These are phyloP conservation scores for Aspergillus affinis DNA, from an alignment of 495 filamentous ascomycete species.

Conservation along the genomic window DNA sequence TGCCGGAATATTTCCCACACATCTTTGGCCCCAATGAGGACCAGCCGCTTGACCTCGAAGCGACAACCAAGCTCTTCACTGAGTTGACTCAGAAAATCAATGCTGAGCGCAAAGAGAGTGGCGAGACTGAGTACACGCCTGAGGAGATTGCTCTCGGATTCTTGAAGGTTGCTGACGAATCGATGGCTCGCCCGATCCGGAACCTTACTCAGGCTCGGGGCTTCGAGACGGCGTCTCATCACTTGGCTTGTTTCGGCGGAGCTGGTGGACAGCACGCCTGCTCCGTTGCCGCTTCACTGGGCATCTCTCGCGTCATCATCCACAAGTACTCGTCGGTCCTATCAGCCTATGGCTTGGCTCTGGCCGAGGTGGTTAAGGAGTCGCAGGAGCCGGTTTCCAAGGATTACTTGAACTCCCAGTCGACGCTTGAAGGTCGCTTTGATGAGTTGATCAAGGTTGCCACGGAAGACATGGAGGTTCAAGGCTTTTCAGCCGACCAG, in stretches of 20 bases:
- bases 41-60: slow-evolving; percentile 76
- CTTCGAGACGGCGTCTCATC: slow-evolving; percentile 49
- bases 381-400: slow-evolving; percentile 49
- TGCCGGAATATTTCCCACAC: slow-evolving; percentile 95
- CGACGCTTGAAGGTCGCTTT: slow-evolving; percentile 34
- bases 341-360: slow-evolving; percentile 53
- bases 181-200: slow-evolving; percentile 56
- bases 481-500: slow-evolving; percentile 41
- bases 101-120: slow-evolving; percentile 51
- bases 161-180: slow-evolving; percentile 54
- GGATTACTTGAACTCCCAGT: slow-evolving; percentile 34
- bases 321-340: slow-evolving; percentile 54
- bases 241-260: slow-evolving; percentile 55
- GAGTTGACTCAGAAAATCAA: slow-evolving; percentile 81
- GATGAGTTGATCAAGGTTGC: slow-evolving; percentile 31
- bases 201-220: slow-evolving; percentile 53
- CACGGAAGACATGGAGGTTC: slow-evolving; percentile 37
- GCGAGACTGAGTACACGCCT: slow-evolving; percentile 66
- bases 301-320: slow-evolving; percentile 53
- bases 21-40: slow-evolving; percentile 94
- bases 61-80: slow-evolving; percentile 72
- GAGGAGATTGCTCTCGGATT: slow-evolving; percentile 82
- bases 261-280: slow-evolving; percentile 57
- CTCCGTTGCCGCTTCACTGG: slow-evolving; percentile 49
- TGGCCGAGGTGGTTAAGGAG: slow-evolving; percentile 54